Evolutionary conservation across 1,139 yeast species (phyloP), one percentile per base, ranked within the genome.

Genomic region (Debaryomyces sp.): DNA sequence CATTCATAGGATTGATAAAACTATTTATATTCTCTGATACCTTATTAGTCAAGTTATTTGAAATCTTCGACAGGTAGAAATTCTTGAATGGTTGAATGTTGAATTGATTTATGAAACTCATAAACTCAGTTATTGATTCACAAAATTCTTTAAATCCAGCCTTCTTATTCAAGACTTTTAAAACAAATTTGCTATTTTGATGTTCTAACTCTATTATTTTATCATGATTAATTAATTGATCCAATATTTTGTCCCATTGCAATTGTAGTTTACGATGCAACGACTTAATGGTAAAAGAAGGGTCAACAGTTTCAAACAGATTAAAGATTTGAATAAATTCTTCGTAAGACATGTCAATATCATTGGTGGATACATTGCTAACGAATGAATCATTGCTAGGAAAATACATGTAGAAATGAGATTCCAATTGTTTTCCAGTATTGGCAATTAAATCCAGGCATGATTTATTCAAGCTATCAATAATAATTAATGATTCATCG

Each of bases 21-120:
- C 43, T 40, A 33, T 60, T 57, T 29, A 73, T 70, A 47, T 66
- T 67, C 32, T 62, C 61, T 0, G 77, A 68, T 12, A 73, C 62
- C 36, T 57, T 59, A 13, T 60, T 63, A n/a, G 64, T 65, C 26
- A 74, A 55, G 42, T 58, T 56, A 37, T 63, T 64, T 17, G 73
- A 68, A 6, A 73, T 59, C 50, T 66, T 69, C 8, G 71, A 61
- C 49, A 62, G 63, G 46, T 62, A 64, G 46, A 53, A 67, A 36
- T 64, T 62, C 36, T 65, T 70, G 37, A 72, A 53, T 1, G 60
- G 49, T 5, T 54, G 57, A 33, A 64, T 50, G 23, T 61, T 56
- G 23, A 71, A 48, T 10, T 61, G 45, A 49, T 72, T 69, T 18
- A 73, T 61, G 47, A 71, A 73, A 13, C 50, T 52, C 18, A 73